Conservation (phyloP, 2,329 filamentous ascomycete genomes). For the Diaporthe australafricana region DNA sequence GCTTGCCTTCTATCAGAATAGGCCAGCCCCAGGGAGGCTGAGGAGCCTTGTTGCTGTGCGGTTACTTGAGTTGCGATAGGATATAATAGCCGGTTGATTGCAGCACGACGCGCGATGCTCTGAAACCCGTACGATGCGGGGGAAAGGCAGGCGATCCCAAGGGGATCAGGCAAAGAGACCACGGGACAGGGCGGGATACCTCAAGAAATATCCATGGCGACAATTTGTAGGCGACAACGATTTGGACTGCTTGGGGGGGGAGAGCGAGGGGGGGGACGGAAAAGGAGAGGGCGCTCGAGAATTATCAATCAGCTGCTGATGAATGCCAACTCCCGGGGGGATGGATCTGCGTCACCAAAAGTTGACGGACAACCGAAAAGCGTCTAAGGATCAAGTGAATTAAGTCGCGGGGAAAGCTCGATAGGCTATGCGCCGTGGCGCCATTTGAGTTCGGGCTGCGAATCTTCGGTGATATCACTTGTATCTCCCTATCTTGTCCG, state of each 20-base stretch:
- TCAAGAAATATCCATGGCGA: slow-evolving; percentile 39
- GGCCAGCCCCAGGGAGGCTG: slow-evolving; percentile 8
- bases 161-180: slow-evolving; percentile 30
- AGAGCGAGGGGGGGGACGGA: background rate
- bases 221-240: slow-evolving; percentile 20
- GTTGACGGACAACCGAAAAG: background rate
- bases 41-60: slow-evolving; percentile 4
- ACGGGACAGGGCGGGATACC: background rate
- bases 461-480: background rate
- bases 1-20: slow-evolving; percentile 33
- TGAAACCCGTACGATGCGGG: slow-evolving; percentile 28
- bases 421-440: slow-evolving; percentile 1
- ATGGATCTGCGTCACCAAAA: slow-evolving; percentile 19
- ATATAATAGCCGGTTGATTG: slow-evolving; percentile 13
- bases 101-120: slow-evolving; percentile 21
- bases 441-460: slow-evolving; percentile 20
- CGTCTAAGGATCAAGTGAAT: slow-evolving; percentile 1
- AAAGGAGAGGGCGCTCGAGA: background rate
- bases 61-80: slow-evolving; percentile 10
- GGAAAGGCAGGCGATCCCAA: slow-evolving; percentile 31
- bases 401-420: slow-evolving; percentile 22
- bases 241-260: slow-evolving; percentile 27
- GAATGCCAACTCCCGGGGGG: slow-evolving; percentile 16
- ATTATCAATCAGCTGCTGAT: slow-evolving; percentile 29
- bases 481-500: slow-evolving; percentile 10